Evolutionary conservation across 116 monocot species (phyloP).

Genomic region (Posidonia oceanica): DNA sequence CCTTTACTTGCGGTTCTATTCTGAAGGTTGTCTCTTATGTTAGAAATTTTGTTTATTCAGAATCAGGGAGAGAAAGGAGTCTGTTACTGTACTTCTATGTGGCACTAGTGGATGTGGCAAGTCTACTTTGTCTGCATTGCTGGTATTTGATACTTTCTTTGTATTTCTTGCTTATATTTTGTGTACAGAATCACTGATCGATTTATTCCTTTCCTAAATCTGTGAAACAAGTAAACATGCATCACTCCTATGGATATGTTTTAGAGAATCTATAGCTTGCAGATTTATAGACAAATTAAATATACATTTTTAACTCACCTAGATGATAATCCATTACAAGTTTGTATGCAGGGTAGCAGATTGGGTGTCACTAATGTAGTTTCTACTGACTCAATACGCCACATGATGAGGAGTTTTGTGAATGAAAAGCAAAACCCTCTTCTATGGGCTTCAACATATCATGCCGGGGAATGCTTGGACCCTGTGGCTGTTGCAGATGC

Average conservation of each 20-base stretch:
- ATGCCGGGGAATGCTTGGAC: constrained; percentile 86
- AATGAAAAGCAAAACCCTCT: constrained; percentile 72
- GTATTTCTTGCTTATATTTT: too few relatives aligned
- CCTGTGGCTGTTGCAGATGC: constrained; percentile 69
- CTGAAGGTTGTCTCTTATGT: neutral
- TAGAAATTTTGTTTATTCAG: constrained; percentile 19
- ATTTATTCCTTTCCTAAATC: neutral
- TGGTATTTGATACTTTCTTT: constrained; percentile 22
- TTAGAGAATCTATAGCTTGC: neutral
- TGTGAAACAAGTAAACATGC: neutral
- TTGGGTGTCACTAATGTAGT: constrained; percentile 83
- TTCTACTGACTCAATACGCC: constrained; percentile 88
- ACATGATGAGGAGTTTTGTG: constrained; percentile 89
- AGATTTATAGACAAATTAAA: too few relatives aligned
- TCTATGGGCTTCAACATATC: constrained; percentile 85
- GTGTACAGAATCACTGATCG: neutral
- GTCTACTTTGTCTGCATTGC: constrained; percentile 80
- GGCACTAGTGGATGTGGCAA: constrained; percentile 90
- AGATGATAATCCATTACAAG: neutral
- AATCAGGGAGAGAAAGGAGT: constrained; percentile 79
- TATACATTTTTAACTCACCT: neutral
- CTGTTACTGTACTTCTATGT: constrained; percentile 74
- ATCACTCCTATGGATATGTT: neutral
- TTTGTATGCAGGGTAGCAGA: constrained; percentile 48
- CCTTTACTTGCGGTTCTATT: too few relatives aligned